Evolutionary conservation across 768 basidiomycete species (phyloP), one percentile per base, ranked within the genome.

Genomic region (Dentipellis sp.): DNA sequence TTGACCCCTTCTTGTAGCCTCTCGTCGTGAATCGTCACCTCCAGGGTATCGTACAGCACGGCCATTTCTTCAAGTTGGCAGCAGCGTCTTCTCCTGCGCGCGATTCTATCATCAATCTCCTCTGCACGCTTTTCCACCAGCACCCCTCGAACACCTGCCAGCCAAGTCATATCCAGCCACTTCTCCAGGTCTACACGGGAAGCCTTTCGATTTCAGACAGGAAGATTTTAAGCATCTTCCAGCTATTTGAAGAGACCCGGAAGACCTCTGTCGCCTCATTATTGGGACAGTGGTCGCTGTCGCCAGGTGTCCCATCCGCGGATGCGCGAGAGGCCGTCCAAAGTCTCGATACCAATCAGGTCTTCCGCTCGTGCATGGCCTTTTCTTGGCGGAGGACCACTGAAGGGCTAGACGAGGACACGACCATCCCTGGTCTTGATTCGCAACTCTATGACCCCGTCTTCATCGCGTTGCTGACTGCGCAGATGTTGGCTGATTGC

Each of bases 101-200:
- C 19, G 73, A 78, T 21, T 69, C 74, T 2, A 65, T 88, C 29
- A 72, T 85, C 38, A 62, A 69, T n/a, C 68, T 90, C 1, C 69
- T 94, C 3, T 75, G 82, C 47, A 68, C 71, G 3, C 74, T 95
- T 1, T 97, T 94, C 73, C 68, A 78, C 55, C 75, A 85, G 12
- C 84, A 94, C 64, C 90, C 93, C 0, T 69, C 75, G 11, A 91
- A 91, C 62, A 87, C 92, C 2, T 94, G 90, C 64, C 94, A 95
- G 66, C 77, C 84, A 10, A 86, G 81, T 3, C 91, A 94, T 60
- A 71, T 94, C 46, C 84, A 89, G 48, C 91, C 90, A 1, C 74
- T 98, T 37, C 69, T 88, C 46, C 72, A 71, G 17, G 71, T 93
- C 1, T 97, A 97, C 66, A 70, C 78, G 9, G 94, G 88, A 1